A percentile compares a stretch with the other conserved stretches of the same genome.
Conservation (phyloP, 352 stramenopile species). For the Aphanomyces invadans region DNA sequence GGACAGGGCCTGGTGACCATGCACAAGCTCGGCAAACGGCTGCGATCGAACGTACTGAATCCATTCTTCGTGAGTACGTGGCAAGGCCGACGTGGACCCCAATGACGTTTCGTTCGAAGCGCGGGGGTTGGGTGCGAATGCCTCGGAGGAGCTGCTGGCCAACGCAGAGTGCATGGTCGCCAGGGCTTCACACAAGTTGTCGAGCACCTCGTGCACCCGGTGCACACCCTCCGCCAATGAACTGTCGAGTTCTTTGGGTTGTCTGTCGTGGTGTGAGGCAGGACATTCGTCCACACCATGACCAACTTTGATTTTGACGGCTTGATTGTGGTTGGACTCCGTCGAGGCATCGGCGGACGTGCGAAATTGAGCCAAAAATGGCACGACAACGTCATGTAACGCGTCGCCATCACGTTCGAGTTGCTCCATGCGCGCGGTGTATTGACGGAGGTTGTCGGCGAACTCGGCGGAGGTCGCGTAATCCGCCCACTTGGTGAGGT, state of each 20-base stretch:
- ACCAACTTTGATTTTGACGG: background rate
- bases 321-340: background rate
- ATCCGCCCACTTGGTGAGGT: background rate
- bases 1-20: background rate
- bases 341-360: background rate
- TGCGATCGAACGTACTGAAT: background rate
- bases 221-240: background rate
- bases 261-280: too few relatives aligned
- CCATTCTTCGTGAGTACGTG: background rate
- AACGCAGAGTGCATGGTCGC: background rate
- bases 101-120: background rate
- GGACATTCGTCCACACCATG: background rate
- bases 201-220: background rate
- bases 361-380: background rate
- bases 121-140: too few relatives aligned
- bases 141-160: too few relatives aligned
- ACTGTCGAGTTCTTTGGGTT: too few relatives aligned
- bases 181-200: background rate
- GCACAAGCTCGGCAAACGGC: background rate
- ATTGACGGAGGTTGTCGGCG: constrained; percentile 5
- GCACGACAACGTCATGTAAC: background rate
- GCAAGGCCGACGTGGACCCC: background rate
- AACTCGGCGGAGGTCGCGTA: constrained; percentile 1
- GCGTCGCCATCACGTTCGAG: background rate
- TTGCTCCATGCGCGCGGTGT: background rate